Base-by-base conservation (phyloP, 2,329 filamentous ascomycete species). In the Colletotrichum viniferum region DNA sequence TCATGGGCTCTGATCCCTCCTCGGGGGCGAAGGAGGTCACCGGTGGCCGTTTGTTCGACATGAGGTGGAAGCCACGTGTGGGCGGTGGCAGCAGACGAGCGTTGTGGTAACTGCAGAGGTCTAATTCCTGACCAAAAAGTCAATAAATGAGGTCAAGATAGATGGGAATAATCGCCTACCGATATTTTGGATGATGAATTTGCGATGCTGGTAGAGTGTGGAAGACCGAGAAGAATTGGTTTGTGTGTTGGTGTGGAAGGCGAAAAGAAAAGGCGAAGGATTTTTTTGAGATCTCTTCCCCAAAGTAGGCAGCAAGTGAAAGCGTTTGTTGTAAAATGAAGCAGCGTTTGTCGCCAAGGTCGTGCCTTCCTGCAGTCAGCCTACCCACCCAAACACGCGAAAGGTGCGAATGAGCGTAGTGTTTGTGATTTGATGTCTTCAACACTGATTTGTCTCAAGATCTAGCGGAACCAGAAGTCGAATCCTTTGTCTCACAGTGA, bases 221-320 rank as follows among this genome's bases (percentile, higher is more conserved):
- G 9, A 12, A 0, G 18, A n/a, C 38, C 9, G 18, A 0, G 38
- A 18, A n/a, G 5, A n/a, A 12, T 48, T 12, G 9, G 38, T 0
- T 48, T 12, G 18, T 12, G n/a, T n/a, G 38, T 48, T 48, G 38
- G 38, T n/a, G 18, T 2, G 9, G 18, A n/a, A n/a, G 38, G 16
- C 18, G 9, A 1, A 48, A 48, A 48, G 16, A 1, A 48, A 48
- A n/a, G 4, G 18, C 18, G 38, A 12, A n/a, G 38, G n/a, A n/a
- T 1, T 7, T 6, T 18, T 18, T 4, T 2, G 18, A n/a, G 38
- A 21, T 18, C 18, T 43, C 38, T 43, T 0, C 0, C 4, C 38
- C 18, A n/a, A n/a, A 43, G 38, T 10, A 43, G 8, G 38, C 8
- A n/a, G 38, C 16, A n/a, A 18, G 38, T 43, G 38, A 43, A 43